These are phyloP conservation scores for Microbotryum saponariae DNA, from an alignment of 1,284 basidiomycete species.

Conservation along the genomic window DNA sequence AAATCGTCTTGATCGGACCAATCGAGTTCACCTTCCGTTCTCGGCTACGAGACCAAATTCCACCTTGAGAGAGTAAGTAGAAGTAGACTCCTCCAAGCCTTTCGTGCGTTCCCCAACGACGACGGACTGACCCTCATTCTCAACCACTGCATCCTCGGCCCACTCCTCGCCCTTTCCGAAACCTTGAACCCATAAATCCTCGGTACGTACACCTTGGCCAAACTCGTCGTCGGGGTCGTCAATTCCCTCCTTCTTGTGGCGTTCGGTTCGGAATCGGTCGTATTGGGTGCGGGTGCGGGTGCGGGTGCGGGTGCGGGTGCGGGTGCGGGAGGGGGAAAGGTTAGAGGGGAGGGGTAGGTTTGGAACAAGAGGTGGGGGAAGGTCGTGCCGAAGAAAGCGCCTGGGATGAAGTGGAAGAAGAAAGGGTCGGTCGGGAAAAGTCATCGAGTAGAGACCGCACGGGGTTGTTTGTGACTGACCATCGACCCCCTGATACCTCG, in stretches of 20 bases:
- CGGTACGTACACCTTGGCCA: slow-evolving; percentile 78
- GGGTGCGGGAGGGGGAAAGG: slow-evolving; percentile 14
- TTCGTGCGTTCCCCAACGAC: no score
- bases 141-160: slow-evolving; percentile 96
- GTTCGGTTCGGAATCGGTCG: neutral
- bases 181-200: slow-evolving; percentile 77
- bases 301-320: neutral
- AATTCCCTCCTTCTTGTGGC: slow-evolving; percentile 14
- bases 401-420: slow-evolving; percentile 44
- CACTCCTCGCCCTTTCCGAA: slow-evolving; percentile 59
- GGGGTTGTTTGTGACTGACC: slow-evolving; percentile 50
- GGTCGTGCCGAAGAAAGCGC: slow-evolving; percentile 97
- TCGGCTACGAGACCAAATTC: slow-evolving; percentile 20
- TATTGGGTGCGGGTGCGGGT: slow-evolving; percentile 8
- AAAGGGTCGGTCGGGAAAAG: neutral
- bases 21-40: slow-evolving; percentile 28
- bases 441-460: neutral
- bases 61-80: no score
- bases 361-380: slow-evolving; percentile 98
- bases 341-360: slow-evolving; percentile 53
- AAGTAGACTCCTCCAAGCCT: no score
- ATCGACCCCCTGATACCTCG: slow-evolving; percentile 91
- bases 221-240: slow-evolving; percentile 47
- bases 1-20: slow-evolving; percentile 14
- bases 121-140: slow-evolving; percentile 61